A percentile compares a stretch with the other conserved stretches of the same genome.
phyloP scores from a whole-genome alignment of 2,329 filamentous ascomycete species.

The Talaromyces pinophilus region DNA sequence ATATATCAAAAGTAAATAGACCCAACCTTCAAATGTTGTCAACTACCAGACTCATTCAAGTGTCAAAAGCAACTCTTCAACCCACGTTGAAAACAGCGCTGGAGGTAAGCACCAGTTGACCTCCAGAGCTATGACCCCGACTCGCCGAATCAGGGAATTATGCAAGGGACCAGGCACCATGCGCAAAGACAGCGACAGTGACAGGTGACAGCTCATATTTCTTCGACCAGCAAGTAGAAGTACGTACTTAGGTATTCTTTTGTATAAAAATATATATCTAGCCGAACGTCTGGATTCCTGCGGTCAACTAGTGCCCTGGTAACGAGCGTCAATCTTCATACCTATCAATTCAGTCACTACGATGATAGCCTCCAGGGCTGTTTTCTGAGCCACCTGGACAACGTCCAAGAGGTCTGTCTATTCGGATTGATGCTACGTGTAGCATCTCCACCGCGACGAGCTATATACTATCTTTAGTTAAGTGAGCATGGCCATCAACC shows the following conservation, averaged over 20 bases:
- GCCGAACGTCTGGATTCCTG: not conserved
- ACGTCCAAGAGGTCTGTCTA: not conserved
- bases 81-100: not conserved
- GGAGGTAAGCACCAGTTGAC: not conserved
- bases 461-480: not conserved
- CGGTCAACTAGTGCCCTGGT: not conserved
- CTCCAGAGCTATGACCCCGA: not conserved
- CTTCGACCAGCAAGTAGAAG: too few species aligned
- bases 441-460: not conserved
- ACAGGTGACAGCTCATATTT: constrained; percentile 7
- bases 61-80: not conserved
- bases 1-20: not conserved
- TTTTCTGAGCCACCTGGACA: not conserved
- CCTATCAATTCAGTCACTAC: not conserved
- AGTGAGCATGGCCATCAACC: not conserved
- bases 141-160: not conserved
- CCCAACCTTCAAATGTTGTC: too few species aligned
- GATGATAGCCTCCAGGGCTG: not conserved
- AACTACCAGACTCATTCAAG: not conserved
- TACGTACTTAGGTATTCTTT: too few species aligned
- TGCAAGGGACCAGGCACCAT: constrained; percentile 1
- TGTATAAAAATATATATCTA: not conserved
- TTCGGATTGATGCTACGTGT: not conserved
- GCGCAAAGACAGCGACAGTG: not conserved
- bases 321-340: not conserved